Evolutionary conservation across 306 rosid species (phyloP).

Genomic region (Rosa chinensis): DNA sequence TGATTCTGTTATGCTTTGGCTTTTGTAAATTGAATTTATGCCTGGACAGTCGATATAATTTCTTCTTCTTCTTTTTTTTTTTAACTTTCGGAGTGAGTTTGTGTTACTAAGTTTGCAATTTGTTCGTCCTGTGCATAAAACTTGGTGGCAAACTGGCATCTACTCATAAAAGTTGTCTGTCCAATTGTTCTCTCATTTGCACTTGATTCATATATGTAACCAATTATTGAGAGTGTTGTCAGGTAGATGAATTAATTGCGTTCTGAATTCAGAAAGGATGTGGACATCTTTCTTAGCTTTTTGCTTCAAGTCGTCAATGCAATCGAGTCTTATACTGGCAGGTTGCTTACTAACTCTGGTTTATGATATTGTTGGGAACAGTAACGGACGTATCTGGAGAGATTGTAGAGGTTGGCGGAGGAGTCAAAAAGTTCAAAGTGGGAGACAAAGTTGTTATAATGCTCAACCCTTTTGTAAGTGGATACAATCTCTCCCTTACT

Average conservation of each 20-base stretch:
- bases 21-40: constrained; percentile 35
- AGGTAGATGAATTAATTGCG: neutral
- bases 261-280: too few species aligned
- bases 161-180: neutral
- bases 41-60: neutral
- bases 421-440: constrained; percentile 49
- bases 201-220: neutral
- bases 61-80: neutral
- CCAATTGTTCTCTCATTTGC: neutral
- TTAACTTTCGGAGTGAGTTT: neutral
- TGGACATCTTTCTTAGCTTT: neutral
- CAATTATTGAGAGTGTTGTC: neutral
- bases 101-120: neutral
- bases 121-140: neutral
- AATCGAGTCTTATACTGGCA: neutral
- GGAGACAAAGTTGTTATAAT: constrained; percentile 70
- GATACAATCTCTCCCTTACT: neutral
- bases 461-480: constrained; percentile 40
- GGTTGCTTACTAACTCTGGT: neutral
- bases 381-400: constrained; percentile 74
- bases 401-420: constrained; percentile 50
- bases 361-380: constrained; percentile 16
- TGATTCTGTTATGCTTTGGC: neutral
- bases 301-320: neutral
- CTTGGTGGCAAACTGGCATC: neutral